Conservation (phyloP, 2,329 filamentous ascomycete species). For the Epichloe uncinata region DNA sequence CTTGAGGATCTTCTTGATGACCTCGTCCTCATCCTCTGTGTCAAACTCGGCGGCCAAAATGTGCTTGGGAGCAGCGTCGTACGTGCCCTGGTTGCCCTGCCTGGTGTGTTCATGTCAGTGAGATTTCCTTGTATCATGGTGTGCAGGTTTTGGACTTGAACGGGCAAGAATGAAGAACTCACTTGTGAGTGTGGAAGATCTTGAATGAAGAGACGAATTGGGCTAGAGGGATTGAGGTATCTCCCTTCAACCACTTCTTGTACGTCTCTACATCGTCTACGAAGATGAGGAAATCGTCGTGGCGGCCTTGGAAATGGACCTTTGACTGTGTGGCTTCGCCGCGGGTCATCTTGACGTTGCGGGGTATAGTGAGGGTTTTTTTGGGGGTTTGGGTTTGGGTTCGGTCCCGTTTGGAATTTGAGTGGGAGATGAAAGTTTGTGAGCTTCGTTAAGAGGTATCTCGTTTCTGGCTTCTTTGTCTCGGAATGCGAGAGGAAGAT, state of each 20-base stretch:
- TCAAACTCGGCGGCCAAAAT: constrained; percentile 79
- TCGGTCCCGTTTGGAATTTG: not conserved
- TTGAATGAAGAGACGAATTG: constrained; percentile 83
- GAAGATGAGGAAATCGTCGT: constrained; percentile 47
- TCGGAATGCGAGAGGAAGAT: too few relatives aligned
- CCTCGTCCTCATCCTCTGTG: too few relatives aligned
- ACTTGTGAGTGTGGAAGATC: constrained; percentile 85
- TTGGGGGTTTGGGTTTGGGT: too few relatives aligned
- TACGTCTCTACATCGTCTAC: constrained; percentile 48
- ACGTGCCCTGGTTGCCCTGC: constrained; percentile 71
- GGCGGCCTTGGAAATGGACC: constrained; percentile 69
- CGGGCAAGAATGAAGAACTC: constrained; percentile 29
- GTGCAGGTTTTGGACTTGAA: not conserved
- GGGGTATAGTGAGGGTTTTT: not conserved
- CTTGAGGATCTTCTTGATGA: too few relatives aligned
- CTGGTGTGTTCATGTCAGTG: constrained; percentile 32
- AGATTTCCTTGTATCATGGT: too few relatives aligned
- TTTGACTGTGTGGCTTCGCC: constrained; percentile 60
- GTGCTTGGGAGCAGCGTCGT: constrained; percentile 62
- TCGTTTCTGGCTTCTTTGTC: not conserved
- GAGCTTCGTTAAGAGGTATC: not conserved
- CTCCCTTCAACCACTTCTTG: constrained; percentile 62
- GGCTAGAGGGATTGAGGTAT: constrained; percentile 64
- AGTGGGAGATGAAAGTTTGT: not conserved
- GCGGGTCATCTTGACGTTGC: constrained; percentile 46